A percentile compares a stretch with the other conserved stretches of the same genome.
These are phyloP conservation scores for Camellia japonica DNA, from an alignment of 148 eudicot genomes.

Conservation along the genomic window DNA sequence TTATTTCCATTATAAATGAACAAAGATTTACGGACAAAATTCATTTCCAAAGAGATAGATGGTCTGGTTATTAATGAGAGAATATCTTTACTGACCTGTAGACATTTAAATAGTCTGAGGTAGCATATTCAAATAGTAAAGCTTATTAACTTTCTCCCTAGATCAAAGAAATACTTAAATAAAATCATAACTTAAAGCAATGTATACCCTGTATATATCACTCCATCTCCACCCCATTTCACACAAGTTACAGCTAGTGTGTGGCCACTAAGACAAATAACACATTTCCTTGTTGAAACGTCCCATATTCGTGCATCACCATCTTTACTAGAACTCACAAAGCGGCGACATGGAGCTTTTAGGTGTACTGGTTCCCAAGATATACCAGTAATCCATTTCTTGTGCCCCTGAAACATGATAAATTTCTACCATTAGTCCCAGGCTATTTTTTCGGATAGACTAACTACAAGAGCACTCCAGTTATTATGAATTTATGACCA, in stretches of 20 bases:
- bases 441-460: background rate
- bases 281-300: slow-evolving; percentile 55
- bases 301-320: slow-evolving; percentile 99
- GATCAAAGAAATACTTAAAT: background rate
- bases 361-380: slow-evolving; percentile 99
- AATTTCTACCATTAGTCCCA: slow-evolving; percentile 6
- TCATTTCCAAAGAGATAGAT: background rate
- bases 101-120: background rate
- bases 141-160: background rate
- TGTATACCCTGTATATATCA: slow-evolving; percentile 93
- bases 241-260: slow-evolving; percentile 91
- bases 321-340: slow-evolving; percentile 96
- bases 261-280: slow-evolving; percentile 82
- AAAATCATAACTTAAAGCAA: background rate
- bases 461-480: background rate
- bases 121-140: background rate
- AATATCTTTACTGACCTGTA: background rate
- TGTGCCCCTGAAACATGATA: slow-evolving; percentile 74
- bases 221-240: slow-evolving; percentile 98
- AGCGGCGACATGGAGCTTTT: slow-evolving; percentile 82
- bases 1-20: background rate
- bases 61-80: background rate
- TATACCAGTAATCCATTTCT: slow-evolving; percentile 91
- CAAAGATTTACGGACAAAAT: background rate
- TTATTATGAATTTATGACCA: slow-evolving; percentile 3